phyloP scores from a whole-genome alignment of 2,329 filamentous ascomycete species.

The Aureobasidium sp. region DNA sequence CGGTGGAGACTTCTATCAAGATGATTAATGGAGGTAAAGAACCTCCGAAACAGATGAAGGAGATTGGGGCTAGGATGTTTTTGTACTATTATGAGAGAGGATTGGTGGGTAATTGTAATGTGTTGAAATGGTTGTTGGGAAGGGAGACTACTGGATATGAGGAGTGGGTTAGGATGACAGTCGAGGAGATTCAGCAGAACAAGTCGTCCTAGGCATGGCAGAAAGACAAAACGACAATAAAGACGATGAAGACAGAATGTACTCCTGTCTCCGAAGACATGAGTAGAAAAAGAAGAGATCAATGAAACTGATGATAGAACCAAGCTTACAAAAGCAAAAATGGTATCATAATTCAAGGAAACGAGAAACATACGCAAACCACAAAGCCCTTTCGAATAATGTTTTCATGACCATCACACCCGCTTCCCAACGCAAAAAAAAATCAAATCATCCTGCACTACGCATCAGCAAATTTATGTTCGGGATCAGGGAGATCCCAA shows the following conservation, averaged over 20 bases:
- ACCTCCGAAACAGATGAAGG: not conserved
- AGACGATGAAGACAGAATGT: no score
- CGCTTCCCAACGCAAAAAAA: not conserved
- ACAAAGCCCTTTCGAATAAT: not conserved
- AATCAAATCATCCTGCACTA: not conserved
- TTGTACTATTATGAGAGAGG: slow-evolving; percentile 19
- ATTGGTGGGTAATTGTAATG: slow-evolving; percentile 17
- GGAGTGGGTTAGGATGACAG: slow-evolving; percentile 13
- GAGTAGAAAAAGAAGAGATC: not conserved
- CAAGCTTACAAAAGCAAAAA: not conserved
- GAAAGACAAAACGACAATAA: no score
- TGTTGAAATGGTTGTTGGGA: slow-evolving; percentile 17
- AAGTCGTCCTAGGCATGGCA: no score
- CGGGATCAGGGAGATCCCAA: not conserved
- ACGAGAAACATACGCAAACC: not conserved
- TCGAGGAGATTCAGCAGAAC: not conserved
- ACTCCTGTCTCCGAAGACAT: no score
- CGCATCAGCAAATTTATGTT: slow-evolving; percentile 7
- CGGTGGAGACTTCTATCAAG: slow-evolving; percentile 13
- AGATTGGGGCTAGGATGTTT: slow-evolving; percentile 15
- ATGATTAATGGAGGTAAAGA: slow-evolving; percentile 13
- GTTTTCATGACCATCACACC: not conserved
- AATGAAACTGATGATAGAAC: not conserved
- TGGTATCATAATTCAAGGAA: not conserved
- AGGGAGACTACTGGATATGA: slow-evolving; percentile 14